These are phyloP conservation scores for Magnolia changhungtana DNA, from an alignment of 164 flowering plant genomes.

Conservation along the genomic window DNA sequence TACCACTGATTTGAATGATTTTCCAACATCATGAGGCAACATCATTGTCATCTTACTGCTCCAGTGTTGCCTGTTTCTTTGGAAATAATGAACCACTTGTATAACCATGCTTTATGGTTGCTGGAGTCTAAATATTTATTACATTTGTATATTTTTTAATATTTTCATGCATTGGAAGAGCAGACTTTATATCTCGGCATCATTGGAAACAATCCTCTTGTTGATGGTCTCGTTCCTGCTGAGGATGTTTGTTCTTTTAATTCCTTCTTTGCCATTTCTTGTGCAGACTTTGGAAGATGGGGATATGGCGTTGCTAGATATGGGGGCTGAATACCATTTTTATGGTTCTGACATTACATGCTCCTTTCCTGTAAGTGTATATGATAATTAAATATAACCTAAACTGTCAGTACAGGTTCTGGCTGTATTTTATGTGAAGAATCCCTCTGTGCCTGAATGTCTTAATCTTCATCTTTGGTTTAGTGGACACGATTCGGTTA, in stretches of 20 bases:
- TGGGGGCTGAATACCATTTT: constrained; percentile 95
- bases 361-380: constrained; percentile 77
- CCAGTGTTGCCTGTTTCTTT: too few species aligned
- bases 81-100: too few species aligned
- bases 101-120: too few species aligned
- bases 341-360: constrained; percentile 97
- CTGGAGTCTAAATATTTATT: too few species aligned
- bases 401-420: not conserved
- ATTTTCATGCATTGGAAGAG: too few species aligned
- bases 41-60: too few species aligned
- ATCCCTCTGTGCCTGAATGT: not conserved
- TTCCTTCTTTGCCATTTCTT: not conserved
- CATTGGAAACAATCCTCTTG: too few species aligned
- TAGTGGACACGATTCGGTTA: not conserved
- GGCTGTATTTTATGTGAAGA: not conserved
- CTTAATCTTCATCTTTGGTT: not conserved
- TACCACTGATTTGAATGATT: too few species aligned
- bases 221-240: not conserved
- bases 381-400: not conserved
- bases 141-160: too few species aligned
- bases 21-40: too few species aligned
- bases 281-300: constrained; percentile 75
- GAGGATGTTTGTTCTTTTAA: not conserved
- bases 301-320: constrained; percentile 91
- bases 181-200: too few species aligned